Conservation (phyloP, 2,329 filamentous ascomycete genomes). For the Pseudocercospora vitis region DNA sequence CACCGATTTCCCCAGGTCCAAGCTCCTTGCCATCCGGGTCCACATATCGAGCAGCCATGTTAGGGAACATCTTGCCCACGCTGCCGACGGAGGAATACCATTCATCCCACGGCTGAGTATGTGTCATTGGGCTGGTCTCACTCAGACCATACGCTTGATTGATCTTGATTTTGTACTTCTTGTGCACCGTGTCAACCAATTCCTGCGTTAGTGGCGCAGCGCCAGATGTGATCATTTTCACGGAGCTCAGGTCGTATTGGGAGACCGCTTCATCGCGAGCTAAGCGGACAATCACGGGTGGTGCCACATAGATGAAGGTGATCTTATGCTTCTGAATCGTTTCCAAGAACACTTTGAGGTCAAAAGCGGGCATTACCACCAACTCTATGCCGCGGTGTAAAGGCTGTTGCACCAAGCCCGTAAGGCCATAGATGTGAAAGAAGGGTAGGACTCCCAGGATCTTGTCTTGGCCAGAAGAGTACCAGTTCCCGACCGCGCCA, state of each 20-base stretch:
- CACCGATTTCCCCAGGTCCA: constrained; percentile 57
- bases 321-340: constrained; percentile 72
- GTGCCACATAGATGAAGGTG: constrained; percentile 79
- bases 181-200: constrained; percentile 72
- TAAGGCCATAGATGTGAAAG: constrained; percentile 86
- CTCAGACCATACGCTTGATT: constrained; percentile 90
- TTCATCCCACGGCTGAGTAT: constrained; percentile 62
- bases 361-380: constrained; percentile 75
- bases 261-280: constrained; percentile 74
- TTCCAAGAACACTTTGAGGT: constrained; percentile 74
- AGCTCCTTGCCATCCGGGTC: constrained; percentile 61
- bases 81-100: constrained; percentile 77
- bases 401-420: constrained; percentile 68
- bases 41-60: constrained; percentile 79
- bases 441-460: constrained; percentile 81
- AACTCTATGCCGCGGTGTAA: constrained; percentile 66
- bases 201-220: constrained; percentile 81
- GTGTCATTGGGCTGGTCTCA: constrained; percentile 50
- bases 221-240: constrained; percentile 85
- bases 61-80: constrained; percentile 74
- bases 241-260: constrained; percentile 75
- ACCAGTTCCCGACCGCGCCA: constrained; percentile 54
- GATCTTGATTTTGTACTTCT: constrained; percentile 71
- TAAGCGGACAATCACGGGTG: constrained; percentile 77
- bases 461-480: constrained; percentile 59